Evolutionary conservation across 306 rosid species (phyloP), one percentile per base, ranked within the genome.

Genomic region (Biancaea sappan): DNA sequence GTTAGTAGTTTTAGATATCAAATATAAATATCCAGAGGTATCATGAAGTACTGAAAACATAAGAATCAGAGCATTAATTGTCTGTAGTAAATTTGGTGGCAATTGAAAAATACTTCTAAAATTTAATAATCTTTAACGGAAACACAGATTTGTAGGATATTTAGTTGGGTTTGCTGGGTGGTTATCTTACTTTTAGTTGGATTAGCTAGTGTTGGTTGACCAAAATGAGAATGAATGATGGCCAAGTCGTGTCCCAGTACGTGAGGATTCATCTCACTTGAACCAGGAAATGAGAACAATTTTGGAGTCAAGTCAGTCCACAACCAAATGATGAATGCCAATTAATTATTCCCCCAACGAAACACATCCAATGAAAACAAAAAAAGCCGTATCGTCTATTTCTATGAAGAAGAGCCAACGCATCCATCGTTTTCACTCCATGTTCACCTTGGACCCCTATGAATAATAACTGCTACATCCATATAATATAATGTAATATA

Each of bases 351-450:
- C 43, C 25, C 21, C 37, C 14, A 43, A 25, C 14, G 60, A 71
- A 66, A 65, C 28, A 7, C 24, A 59, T 50, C 34, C 40, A 50
- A 60, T 37, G 3, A 46, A 31, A 59, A 60, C 77, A 63, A 31
- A 59, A 60, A 72, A 63, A 62, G 24, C 25, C 16, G 25, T 28
- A 24, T 6, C 14, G 8, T 75, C 40, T 62, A 11, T 41, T 44
- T 69, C 25, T 8, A 9, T 2, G 21, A 75, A 44, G 63, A 59
- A 58, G 63, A 59, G 50, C 22, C 65, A 61, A 37, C 65, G 22
- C 56, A 71, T 21, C 73, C 37, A 67, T 79, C 73, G 26, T 69
- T 79, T 70, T 83, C 64, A 38, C 5, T 34, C 13, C 78, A 12
- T 58, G 26, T 29, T 70, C 35, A 25, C 14, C 14, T 64, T 57